Percentiles rank a stretch among this genome's conserved stretches.
phyloP scores from a whole-genome alignment of 441 rosid species.

The Gossypium schwendimanii region DNA sequence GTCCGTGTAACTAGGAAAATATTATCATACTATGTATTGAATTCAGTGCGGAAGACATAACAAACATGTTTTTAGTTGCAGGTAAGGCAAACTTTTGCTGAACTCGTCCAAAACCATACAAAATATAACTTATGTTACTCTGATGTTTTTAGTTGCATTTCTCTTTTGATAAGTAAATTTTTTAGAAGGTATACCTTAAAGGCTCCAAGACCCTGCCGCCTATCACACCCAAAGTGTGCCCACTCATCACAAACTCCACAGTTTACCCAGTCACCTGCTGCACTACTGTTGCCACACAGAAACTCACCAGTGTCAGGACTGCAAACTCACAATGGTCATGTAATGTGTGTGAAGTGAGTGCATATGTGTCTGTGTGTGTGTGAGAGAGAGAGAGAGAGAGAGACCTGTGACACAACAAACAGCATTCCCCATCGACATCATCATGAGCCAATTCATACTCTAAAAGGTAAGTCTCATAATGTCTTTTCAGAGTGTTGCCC shows the following conservation, averaged over 20 bases:
- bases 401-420: conserved; percentile 92
- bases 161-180: background rate
- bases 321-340: background rate
- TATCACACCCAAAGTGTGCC: conserved; percentile 98
- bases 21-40: background rate
- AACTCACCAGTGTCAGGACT: conserved; percentile 9
- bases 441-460: conserved; percentile 98
- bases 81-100: background rate
- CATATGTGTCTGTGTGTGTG: background rate
- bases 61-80: background rate
- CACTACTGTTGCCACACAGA: conserved; percentile 62
- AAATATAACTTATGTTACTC: background rate
- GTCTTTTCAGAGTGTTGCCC: conserved; percentile 92
- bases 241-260: conserved; percentile 97
- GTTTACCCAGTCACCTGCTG: conserved; percentile 99
- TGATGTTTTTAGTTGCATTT: background rate
- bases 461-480: conserved; percentile 88
- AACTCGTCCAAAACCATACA: background rate
- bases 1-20: too few species aligned
- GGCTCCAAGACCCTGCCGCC: conserved; percentile 98
- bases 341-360: background rate
- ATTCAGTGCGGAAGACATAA: background rate
- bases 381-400: conserved; percentile 4
- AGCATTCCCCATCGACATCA: conserved; percentile 98
- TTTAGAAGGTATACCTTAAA: conserved; percentile 54